Conservation (phyloP, 139 green algal genomes). For the Asterochloris sp. region DNA sequence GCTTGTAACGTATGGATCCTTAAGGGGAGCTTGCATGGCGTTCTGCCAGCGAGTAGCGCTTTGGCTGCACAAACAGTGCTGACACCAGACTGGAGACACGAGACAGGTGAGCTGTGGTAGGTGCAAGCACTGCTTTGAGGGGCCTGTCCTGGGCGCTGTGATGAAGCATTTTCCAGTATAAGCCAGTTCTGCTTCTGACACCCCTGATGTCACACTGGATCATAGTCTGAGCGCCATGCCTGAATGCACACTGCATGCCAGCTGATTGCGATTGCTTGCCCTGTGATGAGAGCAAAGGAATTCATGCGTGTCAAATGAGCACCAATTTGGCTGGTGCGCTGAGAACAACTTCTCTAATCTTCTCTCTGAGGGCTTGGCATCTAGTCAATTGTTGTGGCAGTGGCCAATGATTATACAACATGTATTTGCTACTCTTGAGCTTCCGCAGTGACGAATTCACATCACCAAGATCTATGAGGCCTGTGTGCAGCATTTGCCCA, state of each 20-base stretch:
- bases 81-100: too few relatives aligned
- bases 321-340: not conserved
- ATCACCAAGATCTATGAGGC: slow-evolving; percentile 42
- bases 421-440: slow-evolving; percentile 40
- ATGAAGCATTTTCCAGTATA: slow-evolving; percentile 31
- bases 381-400: not conserved
- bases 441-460: slow-evolving; percentile 24
- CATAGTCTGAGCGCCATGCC: slow-evolving; percentile 16
- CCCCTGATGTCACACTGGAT: slow-evolving; percentile 25
- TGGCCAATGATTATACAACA: slow-evolving; percentile 27
- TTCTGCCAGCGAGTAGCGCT: too few relatives aligned
- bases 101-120: not conserved
- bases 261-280: not conserved
- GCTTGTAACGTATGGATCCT: too few relatives aligned
- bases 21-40: too few relatives aligned
- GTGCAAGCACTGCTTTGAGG: not conserved
- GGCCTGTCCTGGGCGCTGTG: slow-evolving; percentile 11
- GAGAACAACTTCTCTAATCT: slow-evolving; percentile 24
- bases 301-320: slow-evolving; percentile 41
- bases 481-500: not conserved
- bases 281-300: slow-evolving; percentile 14
- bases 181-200: slow-evolving; percentile 38
- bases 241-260: not conserved
- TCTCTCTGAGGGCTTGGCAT: slow-evolving; percentile 22
- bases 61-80: too few relatives aligned